Conservation (phyloP, 495 filamentous ascomycete species). For the Podospora pseudopauciseta region DNA sequence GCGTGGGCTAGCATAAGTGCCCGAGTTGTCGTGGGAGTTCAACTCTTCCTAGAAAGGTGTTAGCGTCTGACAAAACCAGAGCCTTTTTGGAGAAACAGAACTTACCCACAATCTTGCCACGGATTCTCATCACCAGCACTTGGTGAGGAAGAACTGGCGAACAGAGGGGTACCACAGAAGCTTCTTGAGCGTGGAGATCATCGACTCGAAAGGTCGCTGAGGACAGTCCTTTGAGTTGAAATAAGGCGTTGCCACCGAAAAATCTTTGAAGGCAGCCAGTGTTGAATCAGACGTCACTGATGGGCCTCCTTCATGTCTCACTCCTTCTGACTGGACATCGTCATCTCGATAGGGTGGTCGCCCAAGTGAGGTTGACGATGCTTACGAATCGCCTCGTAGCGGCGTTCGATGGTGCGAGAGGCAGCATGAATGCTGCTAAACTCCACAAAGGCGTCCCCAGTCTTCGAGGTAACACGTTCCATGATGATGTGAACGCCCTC, state of each 20-base stretch:
- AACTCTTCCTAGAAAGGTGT: neutral
- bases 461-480: constrained; percentile 75
- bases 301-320: constrained; percentile 54
- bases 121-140: too few relatives aligned
- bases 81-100: neutral
- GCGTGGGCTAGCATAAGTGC: too few relatives aligned
- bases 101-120: neutral
- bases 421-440: constrained; percentile 56
- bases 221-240: neutral
- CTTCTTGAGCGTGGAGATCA: too few relatives aligned
- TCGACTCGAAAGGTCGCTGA: too few relatives aligned
- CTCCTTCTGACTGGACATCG: constrained; percentile 54
- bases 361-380: constrained; percentile 55
- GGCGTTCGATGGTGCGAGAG: constrained; percentile 47
- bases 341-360: constrained; percentile 60
- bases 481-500: constrained; percentile 43
- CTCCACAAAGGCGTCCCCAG: constrained; percentile 71
- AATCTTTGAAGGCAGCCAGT: neutral
- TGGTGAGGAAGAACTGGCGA: too few relatives aligned
- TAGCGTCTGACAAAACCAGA: neutral
- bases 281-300: neutral
- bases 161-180: too few relatives aligned
- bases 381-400: constrained; percentile 26
- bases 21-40: too few relatives aligned
- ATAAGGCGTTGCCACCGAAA: neutral